Base-by-base conservation (phyloP, 2,329 filamentous ascomycete species). In the Venturiaceae sp. region DNA sequence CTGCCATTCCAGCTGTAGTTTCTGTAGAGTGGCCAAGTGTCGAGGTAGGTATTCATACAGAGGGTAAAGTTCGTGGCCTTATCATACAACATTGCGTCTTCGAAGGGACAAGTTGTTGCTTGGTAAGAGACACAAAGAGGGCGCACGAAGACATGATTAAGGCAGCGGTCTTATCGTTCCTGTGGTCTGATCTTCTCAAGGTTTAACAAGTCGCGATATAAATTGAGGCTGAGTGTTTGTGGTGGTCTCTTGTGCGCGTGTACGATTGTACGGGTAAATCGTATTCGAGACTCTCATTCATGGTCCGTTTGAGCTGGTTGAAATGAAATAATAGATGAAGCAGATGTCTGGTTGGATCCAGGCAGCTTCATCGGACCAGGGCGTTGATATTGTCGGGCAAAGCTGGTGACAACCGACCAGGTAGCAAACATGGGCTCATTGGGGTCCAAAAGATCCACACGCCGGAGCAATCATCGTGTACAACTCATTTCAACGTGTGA, bases 1-100 rank as follows among this genome's bases (percentile, higher is more conserved):
- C 64, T 52, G 0, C 65, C 65, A 16, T 60, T 55, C 62, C 64
- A 70, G n/a, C 62, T 50, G 13, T 50, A 50, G 44, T 50, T 50
- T 13, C 19, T 23, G 26, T 50, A 50, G 28, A 7, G 23, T 16
- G 44, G 44, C 44, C 44, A 50, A 30, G 34, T 39, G 13, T 23
- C 53, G 32, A 56, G n/a, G 26, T 56, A 56, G 1, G 13, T 30
- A 6, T 6, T 11, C 14, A 19, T 19, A 21, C 53, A 56, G 14
- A 3, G 14, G 1, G 19, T 44, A 21, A 56, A 56, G 16, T 46
- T 44, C 21, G 53, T 50, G 44, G 44, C 30, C 26, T 50, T 50
- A 2, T 13, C 23, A 16, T 50, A n/a, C 16, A n/a, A 16, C 44
- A 50, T 50, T 7, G 9, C 8, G 9, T n/a, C 14, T 50, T 30